Evolutionary conservation across 352 stramenopile species (phyloP).

Genomic region (Albugo candida): DNA sequence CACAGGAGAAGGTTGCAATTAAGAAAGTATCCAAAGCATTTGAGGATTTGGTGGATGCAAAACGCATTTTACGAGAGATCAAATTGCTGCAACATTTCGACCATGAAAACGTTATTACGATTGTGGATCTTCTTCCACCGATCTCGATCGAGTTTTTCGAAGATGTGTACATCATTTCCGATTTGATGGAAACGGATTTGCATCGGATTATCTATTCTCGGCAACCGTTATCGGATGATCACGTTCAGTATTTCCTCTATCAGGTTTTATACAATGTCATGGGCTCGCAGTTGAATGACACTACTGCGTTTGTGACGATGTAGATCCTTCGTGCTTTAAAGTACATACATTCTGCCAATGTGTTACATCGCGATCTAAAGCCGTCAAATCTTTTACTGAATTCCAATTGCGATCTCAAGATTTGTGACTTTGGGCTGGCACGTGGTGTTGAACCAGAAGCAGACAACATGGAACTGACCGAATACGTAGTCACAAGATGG

Average conservation of each 20-base stretch:
- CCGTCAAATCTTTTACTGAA: slow-evolving; percentile 95
- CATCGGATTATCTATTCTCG: slow-evolving; percentile 96
- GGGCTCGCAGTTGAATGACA: neutral
- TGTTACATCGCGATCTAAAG: slow-evolving; percentile 94
- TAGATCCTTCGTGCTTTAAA: slow-evolving; percentile 92
- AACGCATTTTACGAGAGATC: slow-evolving; percentile 97
- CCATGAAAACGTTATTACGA: slow-evolving; percentile 90
- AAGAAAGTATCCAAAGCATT: slow-evolving; percentile 85
- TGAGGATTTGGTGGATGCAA: slow-evolving; percentile 97
- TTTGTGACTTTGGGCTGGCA: slow-evolving; percentile 85
- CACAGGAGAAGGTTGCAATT: slow-evolving; percentile 69
- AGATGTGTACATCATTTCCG: slow-evolving; percentile 95
- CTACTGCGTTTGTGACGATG: neutral
- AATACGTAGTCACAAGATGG: slow-evolving; percentile 89
- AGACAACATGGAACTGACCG: slow-evolving; percentile 81
- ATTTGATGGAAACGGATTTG: slow-evolving; percentile 97
- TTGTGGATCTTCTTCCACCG: slow-evolving; percentile 89
- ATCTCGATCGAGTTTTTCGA: slow-evolving; percentile 86
- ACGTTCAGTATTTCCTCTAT: slow-evolving; percentile 89
- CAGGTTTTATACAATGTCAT: slow-evolving; percentile 18
- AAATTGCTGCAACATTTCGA: slow-evolving; percentile 86
- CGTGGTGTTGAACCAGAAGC: slow-evolving; percentile 61
- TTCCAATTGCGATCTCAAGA: slow-evolving; percentile 83
- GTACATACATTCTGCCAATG: slow-evolving; percentile 86
- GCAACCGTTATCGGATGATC: slow-evolving; percentile 81